Evolutionary conservation across 306 rosid species (phyloP), one percentile per base, ranked within the genome.

Genomic region (Malus asiatica): DNA sequence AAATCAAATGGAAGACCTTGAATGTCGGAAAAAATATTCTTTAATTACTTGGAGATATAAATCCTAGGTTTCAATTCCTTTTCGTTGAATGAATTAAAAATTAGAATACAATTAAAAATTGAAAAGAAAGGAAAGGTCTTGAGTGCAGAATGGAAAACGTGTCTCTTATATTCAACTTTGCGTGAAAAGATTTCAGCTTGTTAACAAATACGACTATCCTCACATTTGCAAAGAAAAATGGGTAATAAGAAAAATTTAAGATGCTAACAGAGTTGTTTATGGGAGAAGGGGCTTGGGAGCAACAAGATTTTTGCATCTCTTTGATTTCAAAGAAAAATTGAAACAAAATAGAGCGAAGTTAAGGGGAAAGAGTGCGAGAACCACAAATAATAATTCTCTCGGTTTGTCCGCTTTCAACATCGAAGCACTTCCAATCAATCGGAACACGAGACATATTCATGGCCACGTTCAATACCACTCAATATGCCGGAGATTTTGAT

Each of bases 401-500:
- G 44, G 71, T 64, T 52, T 84, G 78, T 63, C 69, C 66, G 66
- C 81, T 62, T 66, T 65, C 44, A 61, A 51, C 55, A 5, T 51
- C 18, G 55, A 70, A 57, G 74, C 81, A 57, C 33, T 18, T 57
- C 78, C 84, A 76, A 71, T 76, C 81, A 33, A 71, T 71, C 78
- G 58, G 44, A 60, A 45, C 72, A 35, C 7, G 18, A 42, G 32
- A 33, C 78, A 5, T 19, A 53, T 45, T 84, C 82, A 86, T 87
- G 85, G 90, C 78, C 79, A 52, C 45, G 62, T 79, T 86, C 80
- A 76, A 82, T 75, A 82, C 92, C 97, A 84, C 93, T 79, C 87
- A 72, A 71, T 52, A 62, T 40, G 29, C 22, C 44, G 2, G 2
- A 0, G 40, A 35, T 35, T 35, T 35, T 35, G 8, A 35, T 7